Percentiles rank a stretch among this genome's conserved stretches.
These are phyloP conservation scores for Gonium pectorale DNA, from an alignment of 139 green algal genomes.

Conservation along the genomic window DNA sequence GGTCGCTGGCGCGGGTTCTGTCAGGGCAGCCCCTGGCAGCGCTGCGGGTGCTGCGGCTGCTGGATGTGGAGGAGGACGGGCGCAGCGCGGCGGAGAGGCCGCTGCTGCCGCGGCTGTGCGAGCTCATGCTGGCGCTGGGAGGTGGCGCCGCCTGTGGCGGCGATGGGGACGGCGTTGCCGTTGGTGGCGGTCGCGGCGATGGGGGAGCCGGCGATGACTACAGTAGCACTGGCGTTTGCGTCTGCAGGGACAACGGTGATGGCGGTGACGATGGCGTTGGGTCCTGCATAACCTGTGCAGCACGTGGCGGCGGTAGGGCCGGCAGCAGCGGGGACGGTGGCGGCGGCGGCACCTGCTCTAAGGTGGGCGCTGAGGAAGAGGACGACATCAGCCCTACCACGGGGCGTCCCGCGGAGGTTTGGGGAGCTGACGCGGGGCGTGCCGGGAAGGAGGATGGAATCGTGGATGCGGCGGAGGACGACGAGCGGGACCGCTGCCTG, in stretches of 20 bases:
- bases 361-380: too few species aligned
- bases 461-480: neutral
- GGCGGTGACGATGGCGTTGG: too few species aligned
- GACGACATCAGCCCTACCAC: too few species aligned
- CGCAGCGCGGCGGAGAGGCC: neutral
- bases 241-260: too few species aligned
- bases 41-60: constrained; percentile 13
- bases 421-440: neutral
- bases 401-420: too few species aligned
- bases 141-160: neutral
- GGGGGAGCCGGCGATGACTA: too few species aligned
- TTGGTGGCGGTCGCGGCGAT: neutral
- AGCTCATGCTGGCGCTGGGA: neutral
- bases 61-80: constrained; percentile 17
- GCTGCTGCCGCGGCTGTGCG: neutral
- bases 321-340: too few species aligned
- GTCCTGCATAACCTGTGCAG: too few species aligned
- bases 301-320: too few species aligned
- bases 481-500: too few species aligned
- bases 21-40: neutral
- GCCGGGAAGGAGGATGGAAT: neutral
- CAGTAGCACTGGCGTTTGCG: too few species aligned
- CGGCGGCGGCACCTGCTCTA: too few species aligned
- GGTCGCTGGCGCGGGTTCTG: neutral
- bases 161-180: neutral